Base-by-base conservation (phyloP, 805 yeast genomes). In the Yamadazyma kitorensis region DNA sequence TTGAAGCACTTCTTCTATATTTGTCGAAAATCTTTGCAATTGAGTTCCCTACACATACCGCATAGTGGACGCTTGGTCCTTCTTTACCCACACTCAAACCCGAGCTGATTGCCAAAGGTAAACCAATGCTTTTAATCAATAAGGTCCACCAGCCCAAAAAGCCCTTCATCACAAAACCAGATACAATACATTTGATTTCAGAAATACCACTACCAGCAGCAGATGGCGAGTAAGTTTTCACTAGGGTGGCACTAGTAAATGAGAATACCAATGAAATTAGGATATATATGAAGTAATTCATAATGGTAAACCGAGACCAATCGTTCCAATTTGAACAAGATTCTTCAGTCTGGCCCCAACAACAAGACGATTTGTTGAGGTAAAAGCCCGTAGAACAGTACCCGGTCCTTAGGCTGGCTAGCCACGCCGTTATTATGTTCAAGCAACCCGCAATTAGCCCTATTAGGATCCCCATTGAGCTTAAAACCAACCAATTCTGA, bases 121-220 rank as follows among this genome's bases (percentile, higher is more conserved):
- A 62, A 0, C 94, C 86, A 7, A 87, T 53, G 32, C 87, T 74
- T 47, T 93, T 93, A 34, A 91, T 78, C 1, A 76, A 44, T 16
- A 91, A 63, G 0, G 96, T 88, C 54, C 72, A 65, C 59, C 80
- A 70, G 17, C 81, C 83, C 34, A 93, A 68, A 49, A 91, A 93
- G 3, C 84, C 87, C 17, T 78, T 72, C 65, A 84, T 72, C 17
- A 74, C 76, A 55, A 89, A 94, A 0, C 99, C 99, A 0, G 94
- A 80, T 1, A 89, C 86, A 43, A 93, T 88, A 54, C 93, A 85
- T 59, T 94, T 93, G 54, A 93, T 91, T 59, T 93, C 99, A 11
- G 97, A 84, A 32, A 93, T 94, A 0, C 99, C 99, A 5, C 95
- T 85, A 0, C 99, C 99, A 1, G 98, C 94, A 2, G 98, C 98